phyloP scores from a whole-genome alignment of 257 asterid genomes.

The Jaltomata sinuosa region DNA sequence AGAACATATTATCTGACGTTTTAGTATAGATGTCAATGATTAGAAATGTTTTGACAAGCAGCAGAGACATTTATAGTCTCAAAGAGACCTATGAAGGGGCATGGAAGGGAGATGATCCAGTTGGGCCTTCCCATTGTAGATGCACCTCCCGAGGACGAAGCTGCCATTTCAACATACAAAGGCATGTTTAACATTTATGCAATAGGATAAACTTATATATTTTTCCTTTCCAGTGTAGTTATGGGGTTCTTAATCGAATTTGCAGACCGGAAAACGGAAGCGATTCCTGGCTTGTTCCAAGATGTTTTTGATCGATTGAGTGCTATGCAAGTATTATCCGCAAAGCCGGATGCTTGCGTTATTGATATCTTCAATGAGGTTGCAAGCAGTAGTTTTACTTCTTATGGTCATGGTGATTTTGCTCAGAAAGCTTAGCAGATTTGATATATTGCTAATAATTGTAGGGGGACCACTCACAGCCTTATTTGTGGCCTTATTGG shows the following conservation, averaged over 20 bases:
- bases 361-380: conserved; percentile 87
- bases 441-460: conserved; percentile 21
- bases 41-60: conserved; percentile 22
- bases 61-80: conserved; percentile 61
- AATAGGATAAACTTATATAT: background rate
- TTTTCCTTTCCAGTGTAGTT: conserved; percentile 3
- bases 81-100: conserved; percentile 79
- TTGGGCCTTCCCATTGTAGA: conserved; percentile 62
- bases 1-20: background rate
- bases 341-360: conserved; percentile 72
- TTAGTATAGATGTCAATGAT: conserved; percentile 4
- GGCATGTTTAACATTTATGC: conserved; percentile 30
- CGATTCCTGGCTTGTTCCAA: conserved; percentile 59
- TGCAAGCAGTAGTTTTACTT: conserved; percentile 5
- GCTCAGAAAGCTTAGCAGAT: background rate
- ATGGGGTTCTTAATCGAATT: conserved; percentile 10
- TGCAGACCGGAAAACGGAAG: conserved; percentile 70
- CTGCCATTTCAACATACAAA: conserved; percentile 45
- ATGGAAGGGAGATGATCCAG: conserved; percentile 91
- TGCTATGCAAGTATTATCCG: conserved; percentile 36
- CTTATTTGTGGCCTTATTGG: conserved; percentile 72
- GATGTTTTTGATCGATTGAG: conserved; percentile 51
- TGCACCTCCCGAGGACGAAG: conserved; percentile 51
- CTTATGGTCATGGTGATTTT: conserved; percentile 3
- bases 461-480: conserved; percentile 88